A percentile compares a stretch with the other conserved stretches of the same genome.
Conservation (phyloP, 768 basidiomycete genomes). For the Russula virescens region DNA sequence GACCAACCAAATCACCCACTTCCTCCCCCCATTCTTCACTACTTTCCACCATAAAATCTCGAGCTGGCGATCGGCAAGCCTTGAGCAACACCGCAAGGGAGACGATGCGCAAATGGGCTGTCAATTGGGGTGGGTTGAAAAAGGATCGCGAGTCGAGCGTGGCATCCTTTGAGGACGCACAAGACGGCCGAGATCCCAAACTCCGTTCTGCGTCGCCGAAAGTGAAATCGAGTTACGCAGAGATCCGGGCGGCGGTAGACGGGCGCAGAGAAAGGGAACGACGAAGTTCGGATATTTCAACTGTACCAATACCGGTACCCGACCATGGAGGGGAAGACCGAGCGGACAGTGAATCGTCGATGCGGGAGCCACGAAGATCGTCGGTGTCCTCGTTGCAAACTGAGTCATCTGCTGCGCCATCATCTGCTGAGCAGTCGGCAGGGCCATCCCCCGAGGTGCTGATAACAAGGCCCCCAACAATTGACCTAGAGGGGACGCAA, state of each 20-base stretch:
- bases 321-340: conserved; percentile 27
- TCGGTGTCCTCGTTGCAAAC: conserved; percentile 28
- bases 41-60: conserved; percentile 73
- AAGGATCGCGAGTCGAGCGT: conserved; percentile 38
- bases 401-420: conserved; percentile 28
- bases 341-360: conserved; percentile 29
- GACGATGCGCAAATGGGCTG: conserved; percentile 88
- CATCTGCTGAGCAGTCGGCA: conserved; percentile 15
- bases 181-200: conserved; percentile 7
- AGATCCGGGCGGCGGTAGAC: conserved; percentile 70
- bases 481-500: conserved; percentile 9
- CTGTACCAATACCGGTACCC: conserved; percentile 35
- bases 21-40: conserved; percentile 30
- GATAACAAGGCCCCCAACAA: neutral
- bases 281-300: conserved; percentile 25
- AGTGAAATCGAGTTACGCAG: conserved; percentile 56
- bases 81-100: conserved; percentile 82
- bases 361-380: conserved; percentile 21
- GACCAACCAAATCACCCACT: conserved; percentile 1
- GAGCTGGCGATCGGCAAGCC: conserved; percentile 77
- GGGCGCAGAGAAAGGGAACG: conserved; percentile 44
- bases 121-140: conserved; percentile 65
- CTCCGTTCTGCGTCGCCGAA: conserved; percentile 6
- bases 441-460: conserved; percentile 1
- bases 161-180: conserved; percentile 23